Evolutionary conservation across 1,139 yeast species (phyloP).

Genomic region (Oligophagozyma castellii): DNA sequence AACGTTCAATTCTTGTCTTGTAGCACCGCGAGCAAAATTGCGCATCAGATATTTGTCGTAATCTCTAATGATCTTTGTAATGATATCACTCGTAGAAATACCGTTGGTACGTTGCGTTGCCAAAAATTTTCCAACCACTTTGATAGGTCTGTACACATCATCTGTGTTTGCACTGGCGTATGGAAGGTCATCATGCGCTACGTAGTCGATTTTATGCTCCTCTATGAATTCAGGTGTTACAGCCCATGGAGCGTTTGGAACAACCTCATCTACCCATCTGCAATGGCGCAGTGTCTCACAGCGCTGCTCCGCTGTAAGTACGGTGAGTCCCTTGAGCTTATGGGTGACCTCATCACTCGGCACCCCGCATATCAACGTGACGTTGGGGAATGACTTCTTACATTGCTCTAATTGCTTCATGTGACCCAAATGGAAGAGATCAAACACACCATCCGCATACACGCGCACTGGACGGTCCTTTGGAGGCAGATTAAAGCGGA

Average conservation of each 20-base stretch:
- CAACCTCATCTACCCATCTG: constrained; percentile 93
- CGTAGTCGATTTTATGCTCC: constrained; percentile 79
- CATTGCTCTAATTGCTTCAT: constrained; percentile 97
- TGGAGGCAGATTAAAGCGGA: constrained; percentile 67
- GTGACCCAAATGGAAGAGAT: constrained; percentile 89
- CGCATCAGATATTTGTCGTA: constrained; percentile 94
- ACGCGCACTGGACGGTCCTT: constrained; percentile 74
- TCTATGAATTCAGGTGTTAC: constrained; percentile 71
- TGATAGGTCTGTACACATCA: constrained; percentile 86
- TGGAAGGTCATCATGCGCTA: constrained; percentile 95
- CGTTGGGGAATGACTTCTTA: constrained; percentile 80
- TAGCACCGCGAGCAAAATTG: constrained; percentile 94
- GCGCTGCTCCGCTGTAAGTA: constrained; percentile 73
- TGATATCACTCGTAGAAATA: constrained; percentile 87
- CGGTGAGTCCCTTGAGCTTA: constrained; percentile 85
- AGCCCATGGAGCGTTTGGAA: constrained; percentile 92
- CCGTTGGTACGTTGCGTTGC: constrained; percentile 97
- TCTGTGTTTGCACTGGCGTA: constrained; percentile 78
- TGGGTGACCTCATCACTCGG: constrained; percentile 89
- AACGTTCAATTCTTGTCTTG: constrained; percentile 88
- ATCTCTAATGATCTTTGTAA: constrained; percentile 86
- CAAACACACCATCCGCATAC: constrained; percentile 97
- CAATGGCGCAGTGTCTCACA: constrained; percentile 83
- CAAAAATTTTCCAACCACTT: constrained; percentile 78
- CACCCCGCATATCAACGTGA: constrained; percentile 74